Percentiles rank a stretch among this genome's conserved stretches.
Evolutionary conservation across 352 stramenopile genomes (phyloP).

Genomic region (Chrysophaeum taylorii): DNA sequence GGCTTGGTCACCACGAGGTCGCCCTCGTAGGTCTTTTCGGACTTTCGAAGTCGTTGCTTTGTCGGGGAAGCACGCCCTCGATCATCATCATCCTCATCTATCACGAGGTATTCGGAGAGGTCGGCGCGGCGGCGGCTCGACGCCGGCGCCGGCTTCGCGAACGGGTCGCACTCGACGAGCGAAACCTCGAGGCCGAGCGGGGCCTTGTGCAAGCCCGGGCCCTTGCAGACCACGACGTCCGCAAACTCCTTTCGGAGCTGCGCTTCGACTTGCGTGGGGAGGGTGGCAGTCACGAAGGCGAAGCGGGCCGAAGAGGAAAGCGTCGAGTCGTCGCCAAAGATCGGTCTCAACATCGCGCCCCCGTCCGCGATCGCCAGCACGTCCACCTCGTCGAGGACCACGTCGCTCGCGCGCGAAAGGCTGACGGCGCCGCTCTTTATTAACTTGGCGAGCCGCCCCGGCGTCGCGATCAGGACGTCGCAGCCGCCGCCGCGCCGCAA

Average conservation of each 20-base stretch:
- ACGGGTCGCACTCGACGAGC: slow-evolving; percentile 33
- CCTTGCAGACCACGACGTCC: slow-evolving; percentile 40
- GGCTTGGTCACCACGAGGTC: slow-evolving; percentile 39
- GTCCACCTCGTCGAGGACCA: slow-evolving; percentile 68
- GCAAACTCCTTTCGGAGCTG: slow-evolving; percentile 53
- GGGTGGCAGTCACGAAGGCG: slow-evolving; percentile 66
- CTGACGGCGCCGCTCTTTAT: slow-evolving; percentile 30
- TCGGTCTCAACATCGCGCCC: slow-evolving; percentile 31
- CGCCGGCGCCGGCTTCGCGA: slow-evolving; percentile 16
- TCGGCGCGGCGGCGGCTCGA: no score
- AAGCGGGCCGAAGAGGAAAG: slow-evolving; percentile 57
- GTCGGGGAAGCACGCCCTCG: no score
- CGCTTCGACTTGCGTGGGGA: slow-evolving; percentile 47
- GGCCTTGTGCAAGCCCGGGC: slow-evolving; percentile 56
- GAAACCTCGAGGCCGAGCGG: slow-evolving; percentile 13
- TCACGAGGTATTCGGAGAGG: no score
- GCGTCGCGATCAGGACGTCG: slow-evolving; percentile 62
- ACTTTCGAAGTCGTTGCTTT: slow-evolving; percentile 35
- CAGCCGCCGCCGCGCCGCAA: not conserved
- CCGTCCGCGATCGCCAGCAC: slow-evolving; percentile 64
- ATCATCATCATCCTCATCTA: no score
- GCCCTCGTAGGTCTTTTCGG: slow-evolving; percentile 16
- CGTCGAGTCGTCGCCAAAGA: slow-evolving; percentile 30
- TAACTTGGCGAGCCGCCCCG: slow-evolving; percentile 56
- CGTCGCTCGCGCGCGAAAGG: slow-evolving; percentile 19